phyloP scores from a whole-genome alignment of 2,329 filamentous ascomycete species.

The Aspergillus thermomutatus region DNA sequence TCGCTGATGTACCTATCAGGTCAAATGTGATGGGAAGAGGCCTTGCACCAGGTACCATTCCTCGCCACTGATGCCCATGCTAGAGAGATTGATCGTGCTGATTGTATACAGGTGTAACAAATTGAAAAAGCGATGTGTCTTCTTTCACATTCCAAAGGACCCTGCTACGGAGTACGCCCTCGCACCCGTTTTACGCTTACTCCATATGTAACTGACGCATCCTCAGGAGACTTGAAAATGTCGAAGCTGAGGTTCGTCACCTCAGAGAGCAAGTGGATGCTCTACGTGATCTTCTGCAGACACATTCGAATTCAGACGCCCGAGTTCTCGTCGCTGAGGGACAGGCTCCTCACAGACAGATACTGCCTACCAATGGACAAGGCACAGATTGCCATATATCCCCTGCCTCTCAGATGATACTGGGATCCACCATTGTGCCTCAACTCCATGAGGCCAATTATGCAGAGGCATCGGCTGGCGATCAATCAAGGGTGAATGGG shows the following conservation, averaged over 20 bases:
- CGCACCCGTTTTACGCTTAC: background rate
- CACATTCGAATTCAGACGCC: background rate
- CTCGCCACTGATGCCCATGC: background rate
- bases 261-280: constrained; percentile 28
- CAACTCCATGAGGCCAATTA: background rate
- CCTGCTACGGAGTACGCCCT: constrained; percentile 24
- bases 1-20: constrained; percentile 15
- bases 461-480: background rate
- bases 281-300: constrained; percentile 19
- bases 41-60: constrained; percentile 32
- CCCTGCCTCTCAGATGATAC: background rate
- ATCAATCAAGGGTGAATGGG: background rate
- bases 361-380: background rate
- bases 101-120: constrained; percentile 27
- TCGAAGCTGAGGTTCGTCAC: constrained; percentile 31
- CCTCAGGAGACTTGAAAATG: constrained; percentile 28
- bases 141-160: constrained; percentile 34
- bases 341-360: background rate
- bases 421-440: background rate
- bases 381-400: background rate
- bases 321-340: constrained; percentile 3
- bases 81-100: background rate
- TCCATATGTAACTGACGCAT: background rate
- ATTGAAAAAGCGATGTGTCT: constrained; percentile 34
- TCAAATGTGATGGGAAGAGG: constrained; percentile 36